These are phyloP conservation scores for Clathrospora elynae DNA, from an alignment of 2,329 filamentous ascomycete genomes.

Conservation along the genomic window DNA sequence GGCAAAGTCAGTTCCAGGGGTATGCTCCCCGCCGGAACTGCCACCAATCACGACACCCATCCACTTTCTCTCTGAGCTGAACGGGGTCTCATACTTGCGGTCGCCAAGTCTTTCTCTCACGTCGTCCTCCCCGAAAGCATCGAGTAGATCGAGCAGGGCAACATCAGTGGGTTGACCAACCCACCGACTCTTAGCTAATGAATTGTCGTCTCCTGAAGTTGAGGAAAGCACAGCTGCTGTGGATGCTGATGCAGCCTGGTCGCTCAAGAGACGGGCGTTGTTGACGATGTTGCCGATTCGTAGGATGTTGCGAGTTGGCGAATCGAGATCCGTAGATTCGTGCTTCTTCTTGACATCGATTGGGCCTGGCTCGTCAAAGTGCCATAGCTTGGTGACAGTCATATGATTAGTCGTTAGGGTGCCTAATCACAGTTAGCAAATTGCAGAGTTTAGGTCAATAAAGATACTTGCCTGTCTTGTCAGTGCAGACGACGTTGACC, in stretches of 20 bases:
- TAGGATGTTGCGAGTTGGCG: slow-evolving; percentile 78
- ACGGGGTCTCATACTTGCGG: slow-evolving; percentile 84
- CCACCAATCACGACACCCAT: slow-evolving; percentile 87
- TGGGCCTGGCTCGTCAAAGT: slow-evolving; percentile 71
- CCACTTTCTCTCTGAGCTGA: slow-evolving; percentile 98
- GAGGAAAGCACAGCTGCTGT: slow-evolving; percentile 85
- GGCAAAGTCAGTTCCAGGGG: slow-evolving; percentile 73
- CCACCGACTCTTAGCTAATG: slow-evolving; percentile 83
- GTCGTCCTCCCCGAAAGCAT: slow-evolving; percentile 89
- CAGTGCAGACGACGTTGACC: slow-evolving; percentile 99
- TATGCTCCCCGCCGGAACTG: slow-evolving; percentile 56
- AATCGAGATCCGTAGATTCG: slow-evolving; percentile 63
- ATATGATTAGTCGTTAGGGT: slow-evolving; percentile 98
- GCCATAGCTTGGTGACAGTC: slow-evolving; percentile 97
- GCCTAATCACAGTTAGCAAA: slow-evolving; percentile 53
- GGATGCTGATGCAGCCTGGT: slow-evolving; percentile 71
- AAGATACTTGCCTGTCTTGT: slow-evolving; percentile 75
- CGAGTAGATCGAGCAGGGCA: slow-evolving; percentile 91
- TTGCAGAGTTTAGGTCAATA: not conserved
- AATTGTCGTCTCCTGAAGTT: slow-evolving; percentile 67
- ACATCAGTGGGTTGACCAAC: slow-evolving; percentile 97
- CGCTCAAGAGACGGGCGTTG: slow-evolving; percentile 79
- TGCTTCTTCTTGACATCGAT: slow-evolving; percentile 63
- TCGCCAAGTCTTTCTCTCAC: slow-evolving; percentile 83
- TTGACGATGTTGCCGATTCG: slow-evolving; percentile 97